Evolutionary conservation across 345 rosid species (phyloP).

Genomic region (Arabidopsis suecica): DNA sequence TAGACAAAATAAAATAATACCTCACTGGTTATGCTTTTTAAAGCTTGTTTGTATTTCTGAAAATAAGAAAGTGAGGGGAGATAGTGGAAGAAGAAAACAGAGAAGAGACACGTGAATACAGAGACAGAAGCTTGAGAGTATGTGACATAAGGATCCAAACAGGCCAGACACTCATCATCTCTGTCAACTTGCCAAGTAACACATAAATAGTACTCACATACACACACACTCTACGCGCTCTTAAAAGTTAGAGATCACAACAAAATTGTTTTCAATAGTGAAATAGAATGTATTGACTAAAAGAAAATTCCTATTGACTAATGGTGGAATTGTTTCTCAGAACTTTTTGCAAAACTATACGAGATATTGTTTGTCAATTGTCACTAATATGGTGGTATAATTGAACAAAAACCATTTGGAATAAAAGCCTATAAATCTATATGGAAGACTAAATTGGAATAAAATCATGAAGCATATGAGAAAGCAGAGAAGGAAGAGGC

Average conservation of each 20-base stretch:
- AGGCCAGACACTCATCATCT: slow-evolving; percentile 33
- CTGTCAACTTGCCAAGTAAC: slow-evolving; percentile 35
- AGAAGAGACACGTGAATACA: slow-evolving; percentile 41
- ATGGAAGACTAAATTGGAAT: no score
- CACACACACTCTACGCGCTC: slow-evolving; percentile 10
- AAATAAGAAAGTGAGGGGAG: slow-evolving; percentile 35
- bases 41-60: slow-evolving; percentile 26
- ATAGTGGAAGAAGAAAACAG: slow-evolving; percentile 42
- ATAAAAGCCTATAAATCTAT: not conserved
- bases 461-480: not conserved
- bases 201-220: slow-evolving; percentile 11
- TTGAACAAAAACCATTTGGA: not conserved
- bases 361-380: not conserved
- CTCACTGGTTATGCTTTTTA: no score
- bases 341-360: no score
- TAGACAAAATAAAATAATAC: not conserved
- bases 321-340: not conserved
- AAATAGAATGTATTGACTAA: not conserved
- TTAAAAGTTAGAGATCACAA: not conserved
- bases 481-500: not conserved
- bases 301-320: not conserved
- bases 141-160: slow-evolving; percentile 38
- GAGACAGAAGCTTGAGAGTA: slow-evolving; percentile 31
- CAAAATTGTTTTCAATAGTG: not conserved
- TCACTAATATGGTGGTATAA: not conserved